A percentile compares a stretch with the other conserved stretches of the same genome.
These are phyloP conservation scores for Acacia melanoxylon DNA, from an alignment of 306 rosid genomes.

Conservation along the genomic window DNA sequence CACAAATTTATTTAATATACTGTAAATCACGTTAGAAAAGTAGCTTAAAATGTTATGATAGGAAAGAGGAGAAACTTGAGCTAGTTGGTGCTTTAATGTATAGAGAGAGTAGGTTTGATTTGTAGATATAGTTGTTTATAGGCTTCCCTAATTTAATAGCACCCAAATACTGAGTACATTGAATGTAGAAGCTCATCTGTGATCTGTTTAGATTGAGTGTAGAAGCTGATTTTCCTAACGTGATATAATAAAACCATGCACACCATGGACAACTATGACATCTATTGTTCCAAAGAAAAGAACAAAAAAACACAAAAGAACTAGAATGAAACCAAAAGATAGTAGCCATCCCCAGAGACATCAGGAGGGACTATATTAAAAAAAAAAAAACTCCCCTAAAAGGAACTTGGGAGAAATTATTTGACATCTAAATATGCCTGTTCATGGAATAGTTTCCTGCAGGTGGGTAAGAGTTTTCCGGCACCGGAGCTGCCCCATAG, in stretches of 20 bases:
- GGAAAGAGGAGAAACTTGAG: not conserved
- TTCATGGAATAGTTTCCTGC: constrained; percentile 34
- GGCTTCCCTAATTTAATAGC: not conserved
- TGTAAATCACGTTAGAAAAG: too few species aligned
- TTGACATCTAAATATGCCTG: constrained; percentile 6
- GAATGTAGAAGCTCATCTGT: too few species aligned
- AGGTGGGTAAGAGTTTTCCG: constrained; percentile 27
- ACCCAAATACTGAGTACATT: not conserved
- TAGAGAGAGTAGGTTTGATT: not conserved
- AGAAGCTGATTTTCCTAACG: not conserved
- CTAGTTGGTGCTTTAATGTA: not conserved
- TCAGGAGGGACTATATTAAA: not conserved
- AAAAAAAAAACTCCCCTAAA: not conserved
- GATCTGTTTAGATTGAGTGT: too few species aligned
- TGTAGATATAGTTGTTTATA: not conserved
- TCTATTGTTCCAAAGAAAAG: not conserved
- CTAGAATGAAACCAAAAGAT: not conserved
- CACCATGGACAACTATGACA: not conserved
- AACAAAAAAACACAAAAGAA: not conserved
- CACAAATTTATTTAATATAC: too few species aligned
- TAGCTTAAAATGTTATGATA: too few species aligned
- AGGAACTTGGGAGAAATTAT: not conserved
- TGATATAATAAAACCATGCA: not conserved
- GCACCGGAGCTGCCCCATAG: not conserved
- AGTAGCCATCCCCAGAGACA: not conserved